A percentile compares a stretch with the other conserved stretches of the same genome.
phyloP scores from a whole-genome alignment of 2,329 filamentous ascomycete species.

The Dactylellina sp. region DNA sequence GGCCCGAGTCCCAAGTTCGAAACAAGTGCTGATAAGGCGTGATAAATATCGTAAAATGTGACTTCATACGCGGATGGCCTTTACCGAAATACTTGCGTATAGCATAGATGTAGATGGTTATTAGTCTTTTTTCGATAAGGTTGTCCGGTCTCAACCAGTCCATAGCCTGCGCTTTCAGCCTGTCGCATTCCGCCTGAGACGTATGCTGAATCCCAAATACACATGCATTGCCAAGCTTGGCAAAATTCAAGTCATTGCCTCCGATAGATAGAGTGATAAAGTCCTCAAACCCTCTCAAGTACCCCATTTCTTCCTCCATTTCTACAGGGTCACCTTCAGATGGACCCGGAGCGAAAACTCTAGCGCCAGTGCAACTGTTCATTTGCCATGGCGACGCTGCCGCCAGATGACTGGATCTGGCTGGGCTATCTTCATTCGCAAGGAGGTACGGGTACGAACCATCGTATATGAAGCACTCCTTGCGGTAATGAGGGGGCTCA shows the following conservation, averaged over 20 bases:
- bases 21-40: constrained; percentile 10
- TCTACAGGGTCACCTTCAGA: constrained; percentile 1
- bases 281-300: constrained; percentile 18
- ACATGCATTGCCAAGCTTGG: constrained; percentile 12
- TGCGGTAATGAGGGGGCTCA: background rate
- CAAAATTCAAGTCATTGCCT: constrained; percentile 26
- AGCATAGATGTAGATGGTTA: constrained; percentile 2
- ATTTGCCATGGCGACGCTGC: constrained; percentile 2
- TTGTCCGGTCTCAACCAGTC: background rate
- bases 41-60: constrained; percentile 23
- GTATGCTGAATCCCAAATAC: constrained; percentile 10
- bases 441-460: constrained; percentile 11
- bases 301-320: constrained; percentile 7
- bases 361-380: constrained; percentile 22
- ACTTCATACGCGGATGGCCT: background rate
- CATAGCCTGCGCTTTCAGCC: background rate
- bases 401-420: background rate
- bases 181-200: background rate
- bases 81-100: background rate
- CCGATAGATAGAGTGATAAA: constrained; percentile 33
- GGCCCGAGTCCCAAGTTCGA: background rate
- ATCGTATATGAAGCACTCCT: constrained; percentile 28
- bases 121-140: constrained; percentile 1
- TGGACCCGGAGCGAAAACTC: background rate
- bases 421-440: background rate